These are phyloP conservation scores for Tylopilus sp. DNA, from an alignment of 768 basidiomycete species.

Conservation along the genomic window DNA sequence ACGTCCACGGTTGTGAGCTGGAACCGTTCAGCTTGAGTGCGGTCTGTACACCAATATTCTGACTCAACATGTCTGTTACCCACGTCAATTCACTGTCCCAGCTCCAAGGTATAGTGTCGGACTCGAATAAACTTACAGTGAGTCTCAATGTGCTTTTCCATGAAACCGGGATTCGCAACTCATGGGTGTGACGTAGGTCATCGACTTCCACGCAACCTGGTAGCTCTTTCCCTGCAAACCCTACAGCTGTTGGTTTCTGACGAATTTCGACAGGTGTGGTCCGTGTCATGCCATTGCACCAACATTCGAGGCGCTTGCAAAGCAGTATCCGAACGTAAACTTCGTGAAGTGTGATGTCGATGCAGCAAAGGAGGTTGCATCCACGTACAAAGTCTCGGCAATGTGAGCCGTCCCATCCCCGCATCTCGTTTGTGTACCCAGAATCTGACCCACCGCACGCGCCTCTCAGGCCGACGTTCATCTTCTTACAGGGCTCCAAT, in stretches of 20 bases:
- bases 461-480: conserved; percentile 70
- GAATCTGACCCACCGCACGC: neutral
- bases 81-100: conserved; percentile 63
- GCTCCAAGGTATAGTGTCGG: conserved; percentile 55
- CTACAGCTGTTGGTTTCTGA: conserved; percentile 7
- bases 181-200: conserved; percentile 49
- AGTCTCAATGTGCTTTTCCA: conserved; percentile 8
- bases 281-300: conserved; percentile 86
- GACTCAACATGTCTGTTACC: conserved; percentile 50
- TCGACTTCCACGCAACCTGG: conserved; percentile 88
- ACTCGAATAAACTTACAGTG: conserved; percentile 66
- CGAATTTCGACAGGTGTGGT: conserved; percentile 54
- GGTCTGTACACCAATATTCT: neutral
- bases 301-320: conserved; percentile 63
- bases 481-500: conserved; percentile 65
- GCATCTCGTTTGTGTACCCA: neutral
- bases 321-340: conserved; percentile 65
- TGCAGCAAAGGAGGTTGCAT: conserved; percentile 63
- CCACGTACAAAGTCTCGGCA: conserved; percentile 58
- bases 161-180: neutral
- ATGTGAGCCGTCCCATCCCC: conserved; percentile 48
- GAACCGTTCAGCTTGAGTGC: neutral
- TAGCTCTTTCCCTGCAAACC: conserved; percentile 30
- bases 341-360: conserved; percentile 87
- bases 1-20: neutral